Conservation (phyloP, 2,329 filamentous ascomycete species). For the Aureobasidium sp. region DNA sequence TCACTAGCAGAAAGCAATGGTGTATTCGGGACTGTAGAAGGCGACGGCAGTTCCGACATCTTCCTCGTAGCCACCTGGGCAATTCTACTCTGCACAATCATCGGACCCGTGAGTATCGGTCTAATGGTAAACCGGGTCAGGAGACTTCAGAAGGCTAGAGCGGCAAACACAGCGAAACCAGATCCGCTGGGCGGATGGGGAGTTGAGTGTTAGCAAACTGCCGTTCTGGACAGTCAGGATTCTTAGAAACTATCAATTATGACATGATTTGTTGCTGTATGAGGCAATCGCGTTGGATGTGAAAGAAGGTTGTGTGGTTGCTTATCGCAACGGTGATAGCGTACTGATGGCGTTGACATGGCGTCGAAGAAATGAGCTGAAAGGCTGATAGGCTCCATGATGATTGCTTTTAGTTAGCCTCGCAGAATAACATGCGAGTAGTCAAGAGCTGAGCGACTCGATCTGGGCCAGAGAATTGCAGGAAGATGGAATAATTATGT, state of each 20-base stretch:
- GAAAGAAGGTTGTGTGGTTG: background rate
- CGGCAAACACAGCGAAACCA: slow-evolving; percentile 18
- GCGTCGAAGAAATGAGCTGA: slow-evolving; percentile 2
- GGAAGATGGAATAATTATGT: background rate
- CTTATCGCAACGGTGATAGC: slow-evolving; percentile 12
- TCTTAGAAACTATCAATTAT: background rate
- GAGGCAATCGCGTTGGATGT: background rate
- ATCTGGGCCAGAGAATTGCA: background rate
- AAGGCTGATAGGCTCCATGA: background rate
- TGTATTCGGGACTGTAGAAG: slow-evolving; percentile 32
- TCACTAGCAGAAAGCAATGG: slow-evolving; percentile 53
- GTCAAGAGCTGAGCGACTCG: background rate
- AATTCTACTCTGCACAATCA: slow-evolving; percentile 48
- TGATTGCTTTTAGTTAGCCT: background rate
- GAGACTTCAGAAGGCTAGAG: slow-evolving; percentile 31
- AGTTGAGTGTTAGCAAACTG: slow-evolving; percentile 19
- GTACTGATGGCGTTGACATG: slow-evolving; percentile 1
- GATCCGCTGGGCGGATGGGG: slow-evolving; percentile 41
- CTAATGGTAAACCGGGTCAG: slow-evolving; percentile 41
- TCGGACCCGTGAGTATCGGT: slow-evolving; percentile 47
- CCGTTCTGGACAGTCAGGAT: background rate
- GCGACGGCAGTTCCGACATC: slow-evolving; percentile 32
- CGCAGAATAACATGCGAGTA: background rate
- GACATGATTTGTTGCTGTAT: background rate
- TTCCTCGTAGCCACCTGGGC: slow-evolving; percentile 50